Conservation (phyloP, 2,329 filamentous ascomycete genomes). For the Pseudogymnoascus sp. region DNA sequence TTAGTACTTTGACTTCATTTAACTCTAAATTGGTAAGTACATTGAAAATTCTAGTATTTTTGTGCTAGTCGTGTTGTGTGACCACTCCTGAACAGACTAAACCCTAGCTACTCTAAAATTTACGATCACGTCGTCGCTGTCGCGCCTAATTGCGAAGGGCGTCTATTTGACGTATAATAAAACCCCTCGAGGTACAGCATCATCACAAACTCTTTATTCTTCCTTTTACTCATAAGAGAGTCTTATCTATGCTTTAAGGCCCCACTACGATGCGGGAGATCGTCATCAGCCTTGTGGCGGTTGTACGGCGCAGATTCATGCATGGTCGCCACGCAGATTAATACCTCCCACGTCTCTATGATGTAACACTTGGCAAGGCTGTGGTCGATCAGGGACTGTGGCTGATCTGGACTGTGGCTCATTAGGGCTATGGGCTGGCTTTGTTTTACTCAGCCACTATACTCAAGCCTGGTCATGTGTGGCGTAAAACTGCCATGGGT, state of each 20-base stretch:
- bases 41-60: too few species aligned
- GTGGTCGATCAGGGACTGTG: neutral
- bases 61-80: constrained; percentile 15
- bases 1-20: too few species aligned
- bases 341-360: constrained; percentile 1
- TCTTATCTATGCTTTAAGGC: constrained; percentile 18
- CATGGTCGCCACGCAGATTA: neutral
- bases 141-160: constrained; percentile 12
- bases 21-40: too few species aligned
- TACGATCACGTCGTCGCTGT: constrained; percentile 16
- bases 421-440: neutral
- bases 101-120: constrained; percentile 15
- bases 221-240: constrained; percentile 18
- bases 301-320: neutral
- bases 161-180: constrained; percentile 15
- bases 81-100: constrained; percentile 15
- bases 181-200: constrained; percentile 15
- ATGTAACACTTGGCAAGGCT: neutral
- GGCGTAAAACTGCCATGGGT: too few species aligned
- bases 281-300: neutral
- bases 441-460: neutral
- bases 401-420: neutral
- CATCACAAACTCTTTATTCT: constrained; percentile 18
- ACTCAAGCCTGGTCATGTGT: too few species aligned
- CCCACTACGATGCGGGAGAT: constrained; percentile 5